These are phyloP conservation scores for Pichia kluyveri DNA, from an alignment of 805 yeast genomes.

Conservation along the genomic window DNA sequence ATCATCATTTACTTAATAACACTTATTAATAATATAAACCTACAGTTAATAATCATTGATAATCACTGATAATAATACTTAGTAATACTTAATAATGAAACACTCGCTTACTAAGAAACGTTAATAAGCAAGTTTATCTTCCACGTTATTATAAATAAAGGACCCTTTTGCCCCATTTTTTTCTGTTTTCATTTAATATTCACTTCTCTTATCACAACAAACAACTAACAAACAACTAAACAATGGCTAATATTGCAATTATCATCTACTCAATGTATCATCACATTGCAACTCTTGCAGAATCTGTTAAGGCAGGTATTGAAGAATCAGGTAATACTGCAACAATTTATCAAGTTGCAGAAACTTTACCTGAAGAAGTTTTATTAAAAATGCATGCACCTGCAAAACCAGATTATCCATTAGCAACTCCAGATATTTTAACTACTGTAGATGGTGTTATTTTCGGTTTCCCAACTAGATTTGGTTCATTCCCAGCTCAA, in stretches of 20 bases:
- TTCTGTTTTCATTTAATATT: too few relatives aligned
- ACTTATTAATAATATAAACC: too few relatives aligned
- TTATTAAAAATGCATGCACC: conserved; percentile 54
- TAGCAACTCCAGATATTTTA: conserved; percentile 52
- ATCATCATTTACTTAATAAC: too few relatives aligned
- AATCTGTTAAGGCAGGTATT: conserved; percentile 58
- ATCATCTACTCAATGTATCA: conserved; percentile 71
- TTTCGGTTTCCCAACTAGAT: conserved; percentile 84
- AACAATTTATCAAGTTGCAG: conserved; percentile 66
- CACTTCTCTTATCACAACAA: too few relatives aligned
- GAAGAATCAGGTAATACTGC: conserved; percentile 61
- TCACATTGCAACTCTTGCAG: conserved; percentile 63
- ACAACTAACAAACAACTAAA: background rate
- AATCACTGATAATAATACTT: too few relatives aligned
- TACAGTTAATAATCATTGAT: too few relatives aligned
- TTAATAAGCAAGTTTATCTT: too few relatives aligned
- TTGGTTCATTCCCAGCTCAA: conserved; percentile 74
- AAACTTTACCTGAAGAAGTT: conserved; percentile 58
- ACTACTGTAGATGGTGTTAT: conserved; percentile 66
- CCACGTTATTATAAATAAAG: too few relatives aligned
- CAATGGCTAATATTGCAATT: conserved; percentile 27
- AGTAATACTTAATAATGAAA: too few relatives aligned
- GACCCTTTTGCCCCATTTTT: too few relatives aligned
- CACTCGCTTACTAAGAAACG: too few relatives aligned
- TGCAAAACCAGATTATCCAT: conserved; percentile 52